phyloP scores from a whole-genome alignment of 495 filamentous ascomycete species.

The Pyrenula massariospora region DNA sequence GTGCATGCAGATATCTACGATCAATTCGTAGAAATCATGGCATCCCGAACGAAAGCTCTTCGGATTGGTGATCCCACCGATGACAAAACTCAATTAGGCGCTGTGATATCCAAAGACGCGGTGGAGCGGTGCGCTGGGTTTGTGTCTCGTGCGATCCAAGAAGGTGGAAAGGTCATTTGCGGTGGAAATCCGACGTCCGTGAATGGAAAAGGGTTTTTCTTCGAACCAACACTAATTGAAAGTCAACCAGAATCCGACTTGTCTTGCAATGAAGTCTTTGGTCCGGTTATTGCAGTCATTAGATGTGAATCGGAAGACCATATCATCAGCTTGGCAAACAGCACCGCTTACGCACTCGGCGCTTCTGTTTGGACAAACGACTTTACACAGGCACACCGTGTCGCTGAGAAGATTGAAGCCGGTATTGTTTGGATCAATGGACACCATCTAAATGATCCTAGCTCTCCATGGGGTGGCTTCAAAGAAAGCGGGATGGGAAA shows the following conservation, averaged over 20 bases:
- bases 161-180: conserved; percentile 17
- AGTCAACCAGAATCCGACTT: conserved; percentile 16
- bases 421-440: conserved; percentile 54
- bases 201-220: conserved; percentile 40
- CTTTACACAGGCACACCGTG: conserved; percentile 42
- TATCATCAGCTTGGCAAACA: conserved; percentile 32
- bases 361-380: conserved; percentile 49
- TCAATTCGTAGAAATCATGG: conserved; percentile 20
- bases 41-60: conserved; percentile 24
- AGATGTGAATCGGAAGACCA: conserved; percentile 35
- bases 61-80: conserved; percentile 41
- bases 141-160: conserved; percentile 20
- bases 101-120: conserved; percentile 25
- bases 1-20: conserved; percentile 35
- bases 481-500: conserved; percentile 44
- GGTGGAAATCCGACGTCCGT: conserved; percentile 23
- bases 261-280: conserved; percentile 34
- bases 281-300: conserved; percentile 36
- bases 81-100: conserved; percentile 27
- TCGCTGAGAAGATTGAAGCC: conserved; percentile 41
- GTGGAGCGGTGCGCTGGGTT: conserved; percentile 21
- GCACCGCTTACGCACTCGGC: conserved; percentile 37
- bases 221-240: conserved; percentile 42
- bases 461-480: conserved; percentile 46
- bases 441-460: conserved; percentile 50